Percentiles rank a stretch among this genome's conserved stretches.
Conservation (phyloP, 768 basidiomycete genomes). For the Lyophyllum atratum region DNA sequence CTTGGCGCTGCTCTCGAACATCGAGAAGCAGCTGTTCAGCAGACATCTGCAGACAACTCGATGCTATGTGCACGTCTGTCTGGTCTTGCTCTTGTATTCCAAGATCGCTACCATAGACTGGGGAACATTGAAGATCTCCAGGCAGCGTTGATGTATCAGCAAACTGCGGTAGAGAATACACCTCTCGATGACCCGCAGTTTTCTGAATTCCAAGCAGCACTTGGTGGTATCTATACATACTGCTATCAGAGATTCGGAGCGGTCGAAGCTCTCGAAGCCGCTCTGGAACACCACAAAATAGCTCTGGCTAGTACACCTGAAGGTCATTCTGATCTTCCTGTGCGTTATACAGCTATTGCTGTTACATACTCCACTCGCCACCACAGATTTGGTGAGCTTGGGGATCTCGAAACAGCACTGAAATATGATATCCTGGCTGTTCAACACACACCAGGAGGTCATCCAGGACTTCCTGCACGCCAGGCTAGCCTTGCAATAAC, state of each 20-base stretch:
- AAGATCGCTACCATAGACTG: not conserved
- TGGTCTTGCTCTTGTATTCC: not conserved
- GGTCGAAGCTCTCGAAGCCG: not conserved
- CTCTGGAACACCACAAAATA: not conserved
- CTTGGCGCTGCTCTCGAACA: not conserved
- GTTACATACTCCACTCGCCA: not conserved
- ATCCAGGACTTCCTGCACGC: not conserved
- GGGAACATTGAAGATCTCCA: not conserved
- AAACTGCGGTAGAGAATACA: not conserved
- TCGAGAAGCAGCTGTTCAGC: not conserved
- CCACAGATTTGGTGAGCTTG: not conserved
- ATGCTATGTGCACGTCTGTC: not conserved
- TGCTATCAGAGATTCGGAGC: not conserved
- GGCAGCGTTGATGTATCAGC: not conserved
- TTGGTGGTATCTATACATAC: not conserved
- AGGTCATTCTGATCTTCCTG: slow-evolving; percentile 7
- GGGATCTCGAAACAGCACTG: slow-evolving; percentile 2
- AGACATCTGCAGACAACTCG: not conserved
- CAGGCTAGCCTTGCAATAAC: not conserved
- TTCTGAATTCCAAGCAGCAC: not conserved
- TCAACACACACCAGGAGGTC: not conserved
- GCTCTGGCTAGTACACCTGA: not conserved
- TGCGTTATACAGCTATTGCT: not conserved
- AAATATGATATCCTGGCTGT: not conserved
- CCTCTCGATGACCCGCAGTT: not conserved